Evolutionary conservation across 1,284 basidiomycete species (phyloP).

Genomic region (Ceraceosorus guamensis): DNA sequence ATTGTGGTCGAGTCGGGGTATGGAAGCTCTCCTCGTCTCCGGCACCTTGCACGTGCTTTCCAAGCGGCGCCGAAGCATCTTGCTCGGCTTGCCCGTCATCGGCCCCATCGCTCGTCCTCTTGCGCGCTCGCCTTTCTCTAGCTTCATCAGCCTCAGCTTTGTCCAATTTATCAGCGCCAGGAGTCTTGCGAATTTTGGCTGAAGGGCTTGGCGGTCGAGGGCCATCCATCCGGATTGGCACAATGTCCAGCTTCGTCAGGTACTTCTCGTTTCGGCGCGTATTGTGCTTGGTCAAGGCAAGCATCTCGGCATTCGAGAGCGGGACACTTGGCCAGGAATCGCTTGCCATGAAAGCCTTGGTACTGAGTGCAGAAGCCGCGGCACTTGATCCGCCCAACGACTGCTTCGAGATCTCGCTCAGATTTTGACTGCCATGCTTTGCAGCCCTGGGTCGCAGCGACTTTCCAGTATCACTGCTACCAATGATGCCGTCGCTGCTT

Average conservation of each 20-base stretch:
- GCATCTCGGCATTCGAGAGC: conserved; percentile 1
- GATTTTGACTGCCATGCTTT: neutral
- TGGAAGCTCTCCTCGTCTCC: conserved; percentile 3
- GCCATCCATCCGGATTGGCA: conserved; percentile 2
- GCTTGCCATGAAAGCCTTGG: neutral
- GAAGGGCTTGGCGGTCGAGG: conserved; percentile 4
- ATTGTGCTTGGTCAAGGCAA: neutral
- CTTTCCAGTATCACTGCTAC: neutral
- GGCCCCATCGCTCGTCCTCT: neutral
- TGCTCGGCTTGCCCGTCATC: neutral
- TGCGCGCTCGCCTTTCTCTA: neutral
- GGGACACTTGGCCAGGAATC: neutral
- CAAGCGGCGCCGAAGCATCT: neutral
- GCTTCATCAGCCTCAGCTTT: neutral
- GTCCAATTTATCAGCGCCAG: neutral
- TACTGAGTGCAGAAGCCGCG: neutral
- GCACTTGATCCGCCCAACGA: no score
- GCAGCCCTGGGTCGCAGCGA: neutral
- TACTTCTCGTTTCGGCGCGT: conserved; percentile 5
- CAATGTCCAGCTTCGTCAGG: conserved; percentile 1
- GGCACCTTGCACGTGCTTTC: neutral
- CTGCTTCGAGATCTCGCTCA: neutral
- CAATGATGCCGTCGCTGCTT: neutral
- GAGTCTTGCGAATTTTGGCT: conserved; percentile 1
- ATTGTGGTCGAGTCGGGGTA: neutral